Conservation (phyloP, 352 stramenopile species). For the Phytopythium helicoides region DNA sequence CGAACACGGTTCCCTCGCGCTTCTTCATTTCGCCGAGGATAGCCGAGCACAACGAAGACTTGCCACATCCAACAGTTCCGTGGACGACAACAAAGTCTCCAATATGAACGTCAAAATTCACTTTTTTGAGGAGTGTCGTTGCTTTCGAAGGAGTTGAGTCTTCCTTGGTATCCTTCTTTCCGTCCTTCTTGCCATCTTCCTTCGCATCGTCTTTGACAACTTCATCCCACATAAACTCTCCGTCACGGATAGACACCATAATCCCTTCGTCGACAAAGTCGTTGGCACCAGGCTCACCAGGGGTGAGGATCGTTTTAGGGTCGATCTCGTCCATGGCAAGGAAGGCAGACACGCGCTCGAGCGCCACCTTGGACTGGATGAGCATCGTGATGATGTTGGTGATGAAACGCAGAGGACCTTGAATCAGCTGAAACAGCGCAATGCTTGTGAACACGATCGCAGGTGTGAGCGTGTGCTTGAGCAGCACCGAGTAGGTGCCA, state of each 20-base stretch:
- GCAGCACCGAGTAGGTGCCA: slow-evolving; percentile 30
- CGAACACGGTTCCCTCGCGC: slow-evolving; percentile 10
- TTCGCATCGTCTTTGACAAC: too few relatives aligned
- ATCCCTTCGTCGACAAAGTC: slow-evolving; percentile 9
- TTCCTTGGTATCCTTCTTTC: too few relatives aligned
- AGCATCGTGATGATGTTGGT: slow-evolving; percentile 29
- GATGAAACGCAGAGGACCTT: slow-evolving; percentile 47
- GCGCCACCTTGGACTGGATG: slow-evolving; percentile 80
- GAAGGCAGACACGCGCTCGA: slow-evolving; percentile 75
- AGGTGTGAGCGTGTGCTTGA: slow-evolving; percentile 86
- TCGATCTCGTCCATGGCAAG: slow-evolving; percentile 50
- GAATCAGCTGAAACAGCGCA: slow-evolving; percentile 80
- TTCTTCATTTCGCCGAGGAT: slow-evolving; percentile 91
- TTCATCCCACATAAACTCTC: slow-evolving; percentile 39
- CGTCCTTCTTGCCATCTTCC: too few relatives aligned
- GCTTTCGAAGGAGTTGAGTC: too few relatives aligned
- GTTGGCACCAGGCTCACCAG: neutral
- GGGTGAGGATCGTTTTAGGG: slow-evolving; percentile 12
- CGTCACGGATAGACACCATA: slow-evolving; percentile 24
- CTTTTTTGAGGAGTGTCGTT: slow-evolving; percentile 23
- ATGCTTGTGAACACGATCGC: slow-evolving; percentile 65
- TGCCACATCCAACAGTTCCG: slow-evolving; percentile 90
- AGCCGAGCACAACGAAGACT: slow-evolving; percentile 84
- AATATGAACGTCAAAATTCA: slow-evolving; percentile 63
- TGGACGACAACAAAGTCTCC: slow-evolving; percentile 90